A percentile compares a stretch with the other conserved stretches of the same genome.
Conservation (phyloP, 2,329 filamentous ascomycete genomes). For the Trichoderma atrobrunneum region DNA sequence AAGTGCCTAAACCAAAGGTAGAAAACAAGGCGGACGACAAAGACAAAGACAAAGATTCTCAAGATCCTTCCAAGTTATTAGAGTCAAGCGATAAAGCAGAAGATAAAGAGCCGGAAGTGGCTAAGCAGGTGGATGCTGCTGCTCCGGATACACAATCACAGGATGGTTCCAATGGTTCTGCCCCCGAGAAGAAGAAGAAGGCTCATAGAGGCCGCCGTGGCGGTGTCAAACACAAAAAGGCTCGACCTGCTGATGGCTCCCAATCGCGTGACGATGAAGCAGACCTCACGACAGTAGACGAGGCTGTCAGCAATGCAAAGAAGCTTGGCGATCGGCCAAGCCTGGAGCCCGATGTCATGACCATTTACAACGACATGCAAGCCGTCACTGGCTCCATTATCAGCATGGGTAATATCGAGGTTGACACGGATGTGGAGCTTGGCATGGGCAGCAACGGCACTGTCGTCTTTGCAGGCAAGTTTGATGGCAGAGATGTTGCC, state of each 20-base stretch:
- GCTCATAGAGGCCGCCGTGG: conserved; percentile 69
- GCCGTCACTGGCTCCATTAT: conserved; percentile 59
- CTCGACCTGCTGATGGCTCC: conserved; percentile 52
- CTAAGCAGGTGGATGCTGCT: neutral
- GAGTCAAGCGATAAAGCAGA: neutral
- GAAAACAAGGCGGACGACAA: neutral
- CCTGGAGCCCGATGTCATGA: conserved; percentile 62
- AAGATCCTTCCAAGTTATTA: neutral
- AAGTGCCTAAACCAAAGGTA: neutral
- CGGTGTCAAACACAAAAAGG: conserved; percentile 64
- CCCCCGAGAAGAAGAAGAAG: conserved; percentile 61
- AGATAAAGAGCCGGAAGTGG: neutral
- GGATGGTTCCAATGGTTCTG: conserved; percentile 15
- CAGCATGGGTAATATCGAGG: conserved; percentile 62
- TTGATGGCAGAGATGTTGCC: conserved; percentile 88
- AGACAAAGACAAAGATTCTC: neutral
- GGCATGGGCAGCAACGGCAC: conserved; percentile 94
- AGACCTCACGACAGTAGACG: conserved; percentile 53
- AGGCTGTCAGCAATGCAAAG: conserved; percentile 58
- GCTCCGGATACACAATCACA: neutral
- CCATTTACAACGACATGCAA: conserved; percentile 55
- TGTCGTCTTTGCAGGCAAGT: conserved; percentile 89
- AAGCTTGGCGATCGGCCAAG: conserved; percentile 52
- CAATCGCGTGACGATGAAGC: conserved; percentile 49
- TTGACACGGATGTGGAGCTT: conserved; percentile 61